These are phyloP conservation scores for Cylindrodendrum hubeiense DNA, from an alignment of 2,329 filamentous ascomycete species.

Conservation along the genomic window DNA sequence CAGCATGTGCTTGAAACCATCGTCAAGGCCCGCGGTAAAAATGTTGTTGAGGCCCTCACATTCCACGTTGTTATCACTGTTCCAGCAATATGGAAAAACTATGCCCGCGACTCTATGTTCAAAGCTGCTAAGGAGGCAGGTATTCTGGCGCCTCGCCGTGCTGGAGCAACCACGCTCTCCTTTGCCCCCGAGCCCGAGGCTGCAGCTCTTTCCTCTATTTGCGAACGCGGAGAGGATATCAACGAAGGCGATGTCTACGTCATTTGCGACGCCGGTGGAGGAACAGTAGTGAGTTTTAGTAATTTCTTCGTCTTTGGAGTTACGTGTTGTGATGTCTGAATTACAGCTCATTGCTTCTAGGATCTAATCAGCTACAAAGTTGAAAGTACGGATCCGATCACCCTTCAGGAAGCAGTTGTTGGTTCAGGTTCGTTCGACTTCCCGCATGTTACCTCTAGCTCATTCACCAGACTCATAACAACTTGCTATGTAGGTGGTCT, in stretches of 20 bases:
- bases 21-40: constrained; percentile 8
- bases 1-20: constrained; percentile 7
- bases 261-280: constrained; percentile 27
- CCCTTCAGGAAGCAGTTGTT: constrained; percentile 18
- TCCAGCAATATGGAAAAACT: constrained; percentile 25
- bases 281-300: constrained; percentile 15
- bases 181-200: constrained; percentile 22
- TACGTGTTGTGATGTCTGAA: neutral
- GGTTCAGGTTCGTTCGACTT: too few relatives aligned
- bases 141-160: constrained; percentile 11
- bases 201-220: constrained; percentile 10
- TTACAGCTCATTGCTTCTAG: too few relatives aligned
- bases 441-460: too few relatives aligned
- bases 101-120: constrained; percentile 22
- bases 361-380: constrained; percentile 26
- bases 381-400: constrained; percentile 5
- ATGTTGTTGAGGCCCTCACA: neutral
- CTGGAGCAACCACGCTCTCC: constrained; percentile 7
- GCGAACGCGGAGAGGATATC: neutral
- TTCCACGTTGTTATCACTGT: constrained; percentile 27
- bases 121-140: constrained; percentile 4
- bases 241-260: constrained; percentile 23
- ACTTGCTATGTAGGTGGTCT: constrained; percentile 9
- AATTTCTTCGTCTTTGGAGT: rapidly evolving
- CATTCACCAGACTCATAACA: too few relatives aligned